Base-by-base conservation (phyloP, 768 basidiomycete genomes). In the Pleurotus djamor region DNA sequence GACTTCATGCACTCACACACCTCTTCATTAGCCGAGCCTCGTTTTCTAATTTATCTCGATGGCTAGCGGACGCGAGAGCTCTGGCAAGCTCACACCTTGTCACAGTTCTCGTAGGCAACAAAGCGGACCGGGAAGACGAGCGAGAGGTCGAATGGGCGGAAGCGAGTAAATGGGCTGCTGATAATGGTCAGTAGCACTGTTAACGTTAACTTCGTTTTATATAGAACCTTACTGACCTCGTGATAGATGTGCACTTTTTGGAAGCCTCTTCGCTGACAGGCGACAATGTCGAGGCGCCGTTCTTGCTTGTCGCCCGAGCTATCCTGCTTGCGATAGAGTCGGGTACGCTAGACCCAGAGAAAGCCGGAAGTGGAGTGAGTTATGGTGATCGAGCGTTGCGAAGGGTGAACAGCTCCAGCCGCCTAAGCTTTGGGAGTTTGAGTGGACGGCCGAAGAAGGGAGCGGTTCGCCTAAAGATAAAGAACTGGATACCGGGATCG, bases 101-200 rank as follows among this genome's bases (percentile, higher is more conserved):
- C 58, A 85, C 85, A 1, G 92, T 96, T 43, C 78, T 96, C 13
- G 94, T 99, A 16, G 97, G 97, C 49, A 98, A 95, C 73, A 98
- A 99, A 76, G 84, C 91, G 12, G 97, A 99, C 72, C 81, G 87
- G 66, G 96, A 98, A 67, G 96, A 97, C 54, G 94, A 94, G 52
- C 79, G 97, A 55, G 92, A 98, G 72, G 95, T 99, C 41, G 93
- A 96, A 66, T 97, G 92, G 87, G 83, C 89, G 28, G 97, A 99
- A 74, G 97, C 94, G 8, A 94, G 92, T 67, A 79, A 84, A 68
- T 99, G 95, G 95, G 96, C 97, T 16, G 91, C 94, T 51, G 93
- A 96, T 71, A 95, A 98, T 71, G 91, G 95, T 94, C 64, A 61
- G 79, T 67, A 33, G 16, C 28, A 41, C 44, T 12, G 3, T 48